These are phyloP conservation scores for Glycyrrhiza uralensis DNA, from an alignment of 306 rosid species.

Conservation along the genomic window DNA sequence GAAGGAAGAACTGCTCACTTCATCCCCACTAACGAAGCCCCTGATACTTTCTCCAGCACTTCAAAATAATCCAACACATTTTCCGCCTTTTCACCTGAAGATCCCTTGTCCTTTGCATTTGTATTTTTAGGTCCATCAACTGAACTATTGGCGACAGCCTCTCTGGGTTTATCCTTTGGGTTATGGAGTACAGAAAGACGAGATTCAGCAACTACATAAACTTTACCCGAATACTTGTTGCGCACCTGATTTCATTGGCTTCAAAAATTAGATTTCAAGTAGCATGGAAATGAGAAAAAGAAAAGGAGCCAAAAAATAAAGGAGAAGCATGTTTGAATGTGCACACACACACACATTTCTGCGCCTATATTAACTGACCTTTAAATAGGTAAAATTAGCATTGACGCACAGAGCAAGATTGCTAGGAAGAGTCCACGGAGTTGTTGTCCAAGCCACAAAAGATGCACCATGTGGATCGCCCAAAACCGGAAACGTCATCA, in stretches of 20 bases:
- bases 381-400: conserved; percentile 73
- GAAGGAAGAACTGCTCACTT: conserved; percentile 56
- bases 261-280: conserved; percentile 34
- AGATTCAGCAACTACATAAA: conserved; percentile 77
- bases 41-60: conserved; percentile 62
- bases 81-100: conserved; percentile 66
- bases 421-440: conserved; percentile 99
- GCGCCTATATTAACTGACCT: conserved; percentile 55
- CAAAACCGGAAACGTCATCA: conserved; percentile 75
- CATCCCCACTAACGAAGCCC: conserved; percentile 66
- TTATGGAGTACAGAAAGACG: conserved; percentile 68
- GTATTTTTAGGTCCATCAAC: conserved; percentile 48
- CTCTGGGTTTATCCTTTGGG: conserved; percentile 74
- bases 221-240: conserved; percentile 67
- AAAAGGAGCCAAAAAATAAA: background rate
- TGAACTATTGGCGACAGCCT: conserved; percentile 47
- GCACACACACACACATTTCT: background rate
- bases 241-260: conserved; percentile 60
- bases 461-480: conserved; percentile 68
- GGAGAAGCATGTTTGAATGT: background rate
- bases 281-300: background rate
- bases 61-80: conserved; percentile 52
- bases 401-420: conserved; percentile 88
- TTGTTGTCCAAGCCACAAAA: conserved; percentile 97
- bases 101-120: conserved; percentile 58